Base-by-base conservation (phyloP, 2,329 filamentous ascomycete species). In the Aspergillus jensenii region DNA sequence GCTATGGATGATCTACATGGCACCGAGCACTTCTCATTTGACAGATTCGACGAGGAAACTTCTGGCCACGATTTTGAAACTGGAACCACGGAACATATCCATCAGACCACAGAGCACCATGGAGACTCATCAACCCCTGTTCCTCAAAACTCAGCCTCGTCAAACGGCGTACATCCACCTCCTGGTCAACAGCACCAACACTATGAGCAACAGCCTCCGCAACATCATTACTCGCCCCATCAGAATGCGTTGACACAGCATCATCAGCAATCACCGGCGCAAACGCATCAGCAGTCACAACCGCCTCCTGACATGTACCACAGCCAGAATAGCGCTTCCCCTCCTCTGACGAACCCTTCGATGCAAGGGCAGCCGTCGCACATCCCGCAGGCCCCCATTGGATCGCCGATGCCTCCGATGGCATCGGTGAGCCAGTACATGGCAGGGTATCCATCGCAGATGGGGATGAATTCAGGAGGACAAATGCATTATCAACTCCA, bases 361-460 rank as follows among this genome's bases (percentile, higher is more conserved):
- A 62, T 62, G 61, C 65, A 68, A 51, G 65, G 64, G 40, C 70
- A 73, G 53, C 61, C 62, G n/a, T 69, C 69, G 31, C 73, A 74
- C 56, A 65, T 72, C 11, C 73, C 70, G 14, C 74, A 76, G 57
- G 69, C 73, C 35, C 70, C 73, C 12, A 83, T 84, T 72, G 79
- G 78, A 60, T 83, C 83, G 35, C 79, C 82, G 14, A 73, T 84
- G 62, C 81, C 82, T 55, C 78, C 82, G 15, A 81, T 81, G 71
- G 76, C 78, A 54, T 78, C 78, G 49, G 82, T 84, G 76, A 76
- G 76, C 40, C 83, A 85, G 70, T 86, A 86, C 64, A 78, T 80
- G 71, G 79, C 79, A 45, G 70, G 69, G 7, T 74, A 75, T 62
- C 68, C 73, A 43, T 59, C 64, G 47, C 71, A 72, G 50, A 67